Base-by-base conservation (phyloP, 1,139 yeast species). In the Saccharomyces hybrid region DNA sequence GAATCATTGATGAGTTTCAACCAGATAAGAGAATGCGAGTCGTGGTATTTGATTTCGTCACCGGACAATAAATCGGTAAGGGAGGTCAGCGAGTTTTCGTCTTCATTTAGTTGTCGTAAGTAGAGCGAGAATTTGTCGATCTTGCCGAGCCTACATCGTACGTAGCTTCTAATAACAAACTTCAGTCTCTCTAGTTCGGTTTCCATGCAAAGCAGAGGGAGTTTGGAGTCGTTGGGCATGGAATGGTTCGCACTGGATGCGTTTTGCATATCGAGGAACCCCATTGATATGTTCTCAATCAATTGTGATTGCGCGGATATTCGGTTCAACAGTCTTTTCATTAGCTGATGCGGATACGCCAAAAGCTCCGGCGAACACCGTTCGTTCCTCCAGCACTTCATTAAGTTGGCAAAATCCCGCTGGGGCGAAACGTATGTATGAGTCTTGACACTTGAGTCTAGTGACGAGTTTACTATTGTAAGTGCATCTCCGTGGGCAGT, bases 111-210 rank as follows among this genome's bases (percentile, higher is more conserved):
- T 55, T 61, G 68, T 55, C 71, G 68, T 49, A 88, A 80, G 62
- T 73, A 81, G 3, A 87, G 73, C 23, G 89, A 76, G 69, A 75
- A 84, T 58, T 76, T 77, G 71, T 90, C 96, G 48, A 91, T 78
- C 65, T 87, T 88, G 49, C 78, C 70, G 50, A 95, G 72, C 55
- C 99, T 75, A 2, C 93, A 79, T 56, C 99, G 77, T 41, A 91
- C 75, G 67, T 89, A 91, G 27, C 90, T 79, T 54, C 98, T 75
- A 20, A 91, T 76, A 47, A 93, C 72, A 66, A 85, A 93, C 63
- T 86, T 89, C 50, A 89, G 79, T 55, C 99, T 74, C 64, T 93
- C 98, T 27, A 93, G 77, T 63, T 93, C 99, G 3, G 96, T 86
- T 67, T 93, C 99, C 58, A 91, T 84, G 20, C 95, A 80, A 76